Evolutionary conservation across 345 rosid species (phyloP), one percentile per base, ranked within the genome.

Genomic region (Salix udensis): DNA sequence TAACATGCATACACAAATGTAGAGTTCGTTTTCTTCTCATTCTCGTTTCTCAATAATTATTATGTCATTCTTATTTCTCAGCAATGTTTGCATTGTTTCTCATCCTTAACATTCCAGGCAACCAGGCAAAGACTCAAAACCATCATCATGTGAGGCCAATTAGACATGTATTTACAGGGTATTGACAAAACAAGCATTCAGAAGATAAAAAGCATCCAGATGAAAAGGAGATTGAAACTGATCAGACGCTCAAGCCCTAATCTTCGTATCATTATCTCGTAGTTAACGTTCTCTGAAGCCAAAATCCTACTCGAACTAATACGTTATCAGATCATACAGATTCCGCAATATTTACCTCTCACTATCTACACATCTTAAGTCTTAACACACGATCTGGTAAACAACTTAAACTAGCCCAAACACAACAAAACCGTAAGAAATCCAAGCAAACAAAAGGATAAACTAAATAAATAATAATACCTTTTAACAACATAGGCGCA

Each of bases 401-500:
- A 6, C 23, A 52, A 2, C 23, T 52, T 52, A 52, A 52, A 52
- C n/a, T 6, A 52, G n/a, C 23, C n/a, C 23, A 52, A 6, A 52
- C 8, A 6, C n/a, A 52, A 2, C 30, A 21, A 48, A 65, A 19
- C 14, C 9, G 15, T 10, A 52, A n/a, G 37, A n/a, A 6, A 58
- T 1, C 0, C 7, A 15, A 52, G 19, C 2, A 18, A 52, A 18
- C 7, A 50, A 52, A 52, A 19, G 8, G 7, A n/a, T 5, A 37
- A 34, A 19, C n/a, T 40, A 40, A 40, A 40, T 40, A 40, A 40
- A 40, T 10, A 40, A 40, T 10, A 18, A 44, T 74, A 85, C 89
- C 89, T 85, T 74, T 87, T 87, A 73, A 82, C 34, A 24, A 79
- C 83, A 72, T 55, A 87, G 26, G 46, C 55, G 48, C 89, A 85